Evolutionary conservation across 495 filamentous ascomycete genomes (phyloP), one percentile per base, ranked within the genome.

Genomic region (Clohesyomyces aquaticus): DNA sequence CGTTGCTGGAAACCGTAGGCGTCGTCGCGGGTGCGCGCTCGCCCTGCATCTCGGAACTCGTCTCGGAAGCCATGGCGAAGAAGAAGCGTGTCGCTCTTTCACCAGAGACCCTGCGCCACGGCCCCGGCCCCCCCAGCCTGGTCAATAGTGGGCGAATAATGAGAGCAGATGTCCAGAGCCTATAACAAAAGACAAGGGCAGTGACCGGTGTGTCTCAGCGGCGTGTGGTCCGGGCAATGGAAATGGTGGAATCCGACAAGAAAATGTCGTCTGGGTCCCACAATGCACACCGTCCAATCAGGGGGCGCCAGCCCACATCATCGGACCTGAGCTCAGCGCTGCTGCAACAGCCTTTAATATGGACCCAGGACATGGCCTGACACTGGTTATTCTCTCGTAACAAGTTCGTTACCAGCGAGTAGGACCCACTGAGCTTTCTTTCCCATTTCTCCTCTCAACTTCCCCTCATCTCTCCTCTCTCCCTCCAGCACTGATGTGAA

Each of bases 1-100:
- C 47, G 2, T 32, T 46, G 21, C 23, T 14, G n/a, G n/a, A n/a
- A n/a, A n/a, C n/a, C n/a, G 28, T 54, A 26, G n/a, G 12, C 56
- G 4, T n/a, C 38, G 1, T 27, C 48, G 2, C 26, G 18, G 47
- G 16, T 42, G 11, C 51, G 10, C 3, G 23, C 10, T 9, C 21
- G 47, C 18, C 28, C 45, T 38, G 9, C 47, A 51, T 16, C 46
- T 65, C 60, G 60, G 60, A 52, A 64, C 41, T 22, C 41, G 28
- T 58, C 23, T 48, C 61, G n/a, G 61, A 55, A 48, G 54, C 46
- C 47, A 45, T 53, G n/a, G 26, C 16, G 11, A 1, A 38, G 23
- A 25, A 65, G 46, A 56, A 14, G 11, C 50, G 49, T 54, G 23
- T 32, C 11, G n/a, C 9, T 25, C 11, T 27, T 10, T 6, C 12